Conservation (phyloP, 2,329 filamentous ascomycete species). For the Amauroascus verrucosus region DNA sequence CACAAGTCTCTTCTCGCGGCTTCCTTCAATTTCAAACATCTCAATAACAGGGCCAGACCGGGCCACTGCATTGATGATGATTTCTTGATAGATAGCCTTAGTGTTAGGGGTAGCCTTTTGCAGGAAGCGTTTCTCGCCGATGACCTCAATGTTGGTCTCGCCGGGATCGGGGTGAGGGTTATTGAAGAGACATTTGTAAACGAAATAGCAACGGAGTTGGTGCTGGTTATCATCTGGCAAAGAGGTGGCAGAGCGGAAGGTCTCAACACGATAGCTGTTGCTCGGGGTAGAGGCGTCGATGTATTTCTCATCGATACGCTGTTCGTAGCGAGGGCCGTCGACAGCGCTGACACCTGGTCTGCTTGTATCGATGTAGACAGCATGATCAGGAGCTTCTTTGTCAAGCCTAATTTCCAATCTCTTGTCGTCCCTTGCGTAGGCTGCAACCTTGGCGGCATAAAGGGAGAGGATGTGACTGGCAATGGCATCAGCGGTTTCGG, state of each 20-base stretch:
- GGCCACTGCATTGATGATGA: conserved; percentile 73
- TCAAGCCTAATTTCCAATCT: conserved; percentile 87
- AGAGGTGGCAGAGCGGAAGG: conserved; percentile 81
- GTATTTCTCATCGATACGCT: conserved; percentile 89
- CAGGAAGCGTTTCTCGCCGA: conserved; percentile 87
- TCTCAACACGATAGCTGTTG: conserved; percentile 85
- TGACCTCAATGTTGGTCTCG: conserved; percentile 81
- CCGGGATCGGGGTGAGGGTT: conserved; percentile 60
- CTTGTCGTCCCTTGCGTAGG: conserved; percentile 86
- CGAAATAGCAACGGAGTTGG: conserved; percentile 92
- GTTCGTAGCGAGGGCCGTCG: conserved; percentile 81
- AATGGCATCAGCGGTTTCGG: conserved; percentile 75
- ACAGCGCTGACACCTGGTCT: conserved; percentile 69
- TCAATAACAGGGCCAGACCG: conserved; percentile 93
- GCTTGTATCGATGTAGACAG: conserved; percentile 97
- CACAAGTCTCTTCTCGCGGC: conserved; percentile 84
- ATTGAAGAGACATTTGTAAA: conserved; percentile 90
- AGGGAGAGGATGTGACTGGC: conserved; percentile 90
- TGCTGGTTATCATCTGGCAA: conserved; percentile 66
- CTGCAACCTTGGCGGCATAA: conserved; percentile 92
- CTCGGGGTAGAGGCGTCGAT: conserved; percentile 64
- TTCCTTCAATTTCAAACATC: conserved; percentile 88
- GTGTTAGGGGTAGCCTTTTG: conserved; percentile 95
- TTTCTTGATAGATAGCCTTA: conserved; percentile 87
- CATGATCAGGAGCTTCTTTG: conserved; percentile 89